These are phyloP conservation scores for Ilyonectria destructans DNA, from an alignment of 2,329 filamentous ascomycete species.

Conservation along the genomic window DNA sequence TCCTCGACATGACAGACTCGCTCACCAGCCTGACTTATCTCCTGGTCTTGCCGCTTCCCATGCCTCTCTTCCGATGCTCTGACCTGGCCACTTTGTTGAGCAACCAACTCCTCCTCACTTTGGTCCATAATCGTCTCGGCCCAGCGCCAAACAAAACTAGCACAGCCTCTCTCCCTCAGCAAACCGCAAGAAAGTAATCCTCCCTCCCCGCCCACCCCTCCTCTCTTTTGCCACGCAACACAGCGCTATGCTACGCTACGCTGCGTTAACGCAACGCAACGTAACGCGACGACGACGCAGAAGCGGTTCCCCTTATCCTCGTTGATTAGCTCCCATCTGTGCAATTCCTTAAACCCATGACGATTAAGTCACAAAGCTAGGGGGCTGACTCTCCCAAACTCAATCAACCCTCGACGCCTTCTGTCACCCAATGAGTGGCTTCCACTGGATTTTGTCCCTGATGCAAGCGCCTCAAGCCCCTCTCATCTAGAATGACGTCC, in stretches of 20 bases:
- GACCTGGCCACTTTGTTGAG: not conserved
- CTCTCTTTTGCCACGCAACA: slow-evolving; percentile 22
- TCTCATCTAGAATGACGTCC: slow-evolving; percentile 8
- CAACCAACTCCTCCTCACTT: slow-evolving; percentile 3
- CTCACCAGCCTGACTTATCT: slow-evolving; percentile 2
- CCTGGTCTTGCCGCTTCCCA: not conserved
- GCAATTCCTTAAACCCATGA: slow-evolving; percentile 8
- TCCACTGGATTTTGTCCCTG: slow-evolving; percentile 10
- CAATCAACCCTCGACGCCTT: slow-evolving; percentile 24
- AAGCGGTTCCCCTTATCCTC: not conserved
- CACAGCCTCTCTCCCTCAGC: slow-evolving; percentile 6
- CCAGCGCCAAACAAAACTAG: slow-evolving; percentile 5
- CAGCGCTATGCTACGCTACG: slow-evolving; percentile 1
- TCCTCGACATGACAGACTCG: not conserved
- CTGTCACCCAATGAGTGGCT: slow-evolving; percentile 22
- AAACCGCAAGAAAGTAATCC: not conserved
- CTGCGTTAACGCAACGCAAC: slow-evolving; percentile 16
- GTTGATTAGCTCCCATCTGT: not conserved
- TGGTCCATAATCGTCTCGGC: slow-evolving; percentile 2
- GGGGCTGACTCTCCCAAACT: slow-evolving; percentile 28
- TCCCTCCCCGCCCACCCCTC: slow-evolving; percentile 6
- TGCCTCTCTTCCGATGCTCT: not conserved
- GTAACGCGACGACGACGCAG: slow-evolving; percentile 5
- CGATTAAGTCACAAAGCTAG: slow-evolving; percentile 10
- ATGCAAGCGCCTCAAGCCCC: slow-evolving; percentile 21